These are phyloP conservation scores for Naematelia aurantialba DNA, from an alignment of 768 basidiomycete species.

Conservation along the genomic window DNA sequence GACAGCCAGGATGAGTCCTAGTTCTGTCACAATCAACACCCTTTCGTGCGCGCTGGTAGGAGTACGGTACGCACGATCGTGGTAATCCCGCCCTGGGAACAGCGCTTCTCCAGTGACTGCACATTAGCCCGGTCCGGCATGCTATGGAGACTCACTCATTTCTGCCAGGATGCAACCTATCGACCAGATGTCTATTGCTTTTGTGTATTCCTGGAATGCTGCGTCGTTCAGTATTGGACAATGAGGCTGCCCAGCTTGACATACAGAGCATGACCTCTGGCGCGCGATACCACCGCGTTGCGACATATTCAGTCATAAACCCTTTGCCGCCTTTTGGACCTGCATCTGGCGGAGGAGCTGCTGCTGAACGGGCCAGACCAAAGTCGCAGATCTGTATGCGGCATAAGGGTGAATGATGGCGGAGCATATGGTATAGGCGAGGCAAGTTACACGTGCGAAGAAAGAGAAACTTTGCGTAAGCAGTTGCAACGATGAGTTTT, in stretches of 20 bases:
- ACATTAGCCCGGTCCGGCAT: constrained; percentile 53
- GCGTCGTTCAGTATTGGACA: background rate
- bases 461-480: too few relatives aligned
- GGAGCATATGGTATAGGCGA: constrained; percentile 47
- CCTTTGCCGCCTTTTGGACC: constrained; percentile 66
- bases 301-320: constrained; percentile 83
- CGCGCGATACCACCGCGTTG: constrained; percentile 71
- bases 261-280: constrained; percentile 56
- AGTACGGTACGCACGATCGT: constrained; percentile 66
- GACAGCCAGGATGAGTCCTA: constrained; percentile 88
- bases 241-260: constrained; percentile 12
- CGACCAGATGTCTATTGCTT: constrained; percentile 55
- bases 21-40: constrained; percentile 65
- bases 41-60: constrained; percentile 70
- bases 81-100: constrained; percentile 83
- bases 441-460: too few relatives aligned
- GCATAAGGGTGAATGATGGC: constrained; percentile 26
- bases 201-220: constrained; percentile 55
- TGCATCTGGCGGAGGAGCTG: constrained; percentile 30
- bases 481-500: too few relatives aligned
- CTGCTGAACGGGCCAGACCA: constrained; percentile 59
- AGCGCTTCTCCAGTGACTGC: constrained; percentile 88
- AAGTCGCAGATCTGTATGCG: constrained; percentile 52
- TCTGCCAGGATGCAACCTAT: constrained; percentile 50
- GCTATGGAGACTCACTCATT: constrained; percentile 16